phyloP scores from a whole-genome alignment of 306 rosid species.

The Gillenia trifoliata region DNA sequence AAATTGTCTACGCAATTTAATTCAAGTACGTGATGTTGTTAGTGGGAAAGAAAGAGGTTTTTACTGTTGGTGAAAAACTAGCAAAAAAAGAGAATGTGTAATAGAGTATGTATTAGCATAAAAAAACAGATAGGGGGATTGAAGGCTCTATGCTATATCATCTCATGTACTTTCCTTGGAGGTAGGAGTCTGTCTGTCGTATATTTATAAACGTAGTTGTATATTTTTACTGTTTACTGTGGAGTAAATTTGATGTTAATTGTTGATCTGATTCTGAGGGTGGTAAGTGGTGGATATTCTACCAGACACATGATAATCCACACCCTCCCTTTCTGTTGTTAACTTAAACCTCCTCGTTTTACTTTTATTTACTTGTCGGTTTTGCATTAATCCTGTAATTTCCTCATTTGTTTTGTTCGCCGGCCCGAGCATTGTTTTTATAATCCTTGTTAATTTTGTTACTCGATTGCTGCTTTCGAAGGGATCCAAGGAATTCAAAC shows the following conservation, averaged over 20 bases:
- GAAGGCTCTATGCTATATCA: not conserved
- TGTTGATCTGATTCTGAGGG: not conserved
- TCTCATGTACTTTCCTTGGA: conserved; percentile 7
- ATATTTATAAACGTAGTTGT: conserved; percentile 14
- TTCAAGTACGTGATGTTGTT: conserved; percentile 7
- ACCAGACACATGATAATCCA: conserved; percentile 1
- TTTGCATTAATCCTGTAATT: too few relatives aligned
- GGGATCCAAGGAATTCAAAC: too few relatives aligned
- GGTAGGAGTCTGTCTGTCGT: not conserved
- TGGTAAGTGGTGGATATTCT: not conserved
- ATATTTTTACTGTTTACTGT: not conserved
- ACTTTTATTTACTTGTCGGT: too few relatives aligned
- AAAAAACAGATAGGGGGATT: not conserved
- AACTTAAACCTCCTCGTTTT: not conserved
- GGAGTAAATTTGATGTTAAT: conserved; percentile 12
- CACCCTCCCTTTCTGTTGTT: not conserved
- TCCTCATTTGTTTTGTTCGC: too few relatives aligned
- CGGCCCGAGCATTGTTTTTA: too few relatives aligned
- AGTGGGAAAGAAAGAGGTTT: conserved; percentile 8
- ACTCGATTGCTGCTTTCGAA: too few relatives aligned
- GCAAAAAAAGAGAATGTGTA: conserved; percentile 9
- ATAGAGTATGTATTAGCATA: conserved; percentile 15
- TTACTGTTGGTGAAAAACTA: conserved; percentile 11
- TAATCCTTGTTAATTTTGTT: too few relatives aligned
- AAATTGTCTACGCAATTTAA: conserved; percentile 83